Percentiles rank a stretch among this genome's conserved stretches.
Evolutionary conservation across 176 grass and related monocot genomes (phyloP).

Genomic region (Phoenix roebelenii): DNA sequence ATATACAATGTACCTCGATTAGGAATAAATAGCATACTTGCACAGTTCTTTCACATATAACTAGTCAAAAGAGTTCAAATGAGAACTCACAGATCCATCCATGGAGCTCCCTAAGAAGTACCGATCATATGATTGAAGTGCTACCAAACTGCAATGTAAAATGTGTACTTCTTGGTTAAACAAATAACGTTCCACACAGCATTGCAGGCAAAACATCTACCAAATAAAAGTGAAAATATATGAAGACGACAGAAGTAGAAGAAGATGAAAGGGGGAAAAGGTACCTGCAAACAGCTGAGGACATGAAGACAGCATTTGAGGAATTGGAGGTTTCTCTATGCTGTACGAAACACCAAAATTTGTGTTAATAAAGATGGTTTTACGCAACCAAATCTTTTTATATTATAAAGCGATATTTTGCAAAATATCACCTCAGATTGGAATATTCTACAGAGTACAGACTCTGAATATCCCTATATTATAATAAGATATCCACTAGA

Average conservation of each 20-base stretch:
- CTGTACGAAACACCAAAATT: slow-evolving; percentile 7
- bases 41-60: slow-evolving; percentile 1
- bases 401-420: too few relatives aligned
- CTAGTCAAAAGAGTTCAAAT: not conserved
- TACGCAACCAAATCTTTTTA: too few relatives aligned
- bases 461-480: too few relatives aligned
- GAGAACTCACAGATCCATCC: slow-evolving; percentile 64
- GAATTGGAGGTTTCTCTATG: slow-evolving; percentile 11
- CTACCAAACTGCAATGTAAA: slow-evolving; percentile 41
- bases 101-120: slow-evolving; percentile 71
- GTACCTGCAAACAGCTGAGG: slow-evolving; percentile 66
- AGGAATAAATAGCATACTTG: too few relatives aligned
- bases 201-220: too few relatives aligned
- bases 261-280: not conserved
- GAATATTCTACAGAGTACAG: too few relatives aligned
- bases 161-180: slow-evolving; percentile 9
- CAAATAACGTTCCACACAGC: not conserved
- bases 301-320: slow-evolving; percentile 29
- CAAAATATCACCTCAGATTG: too few relatives aligned
- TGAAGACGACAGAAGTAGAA: slow-evolving; percentile 3
- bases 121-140: slow-evolving; percentile 53
- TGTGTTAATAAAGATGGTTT: not conserved
- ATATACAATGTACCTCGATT: too few relatives aligned
- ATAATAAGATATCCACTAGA: too few relatives aligned
- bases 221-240: not conserved